Base-by-base conservation (phyloP, 495 filamentous ascomycete species). In the Penicillium cinerascens region DNA sequence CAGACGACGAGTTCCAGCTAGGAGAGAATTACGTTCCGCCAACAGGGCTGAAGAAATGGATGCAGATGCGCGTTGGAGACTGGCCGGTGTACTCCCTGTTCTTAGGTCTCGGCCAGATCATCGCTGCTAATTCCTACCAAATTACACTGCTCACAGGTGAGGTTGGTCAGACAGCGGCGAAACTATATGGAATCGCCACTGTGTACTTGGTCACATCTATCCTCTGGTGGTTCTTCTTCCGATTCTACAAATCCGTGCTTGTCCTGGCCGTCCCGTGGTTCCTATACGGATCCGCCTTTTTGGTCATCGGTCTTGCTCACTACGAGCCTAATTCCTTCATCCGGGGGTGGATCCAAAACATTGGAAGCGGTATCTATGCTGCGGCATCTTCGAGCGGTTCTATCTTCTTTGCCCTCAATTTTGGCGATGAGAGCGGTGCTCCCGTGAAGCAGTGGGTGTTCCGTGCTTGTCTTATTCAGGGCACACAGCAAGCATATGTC, bases 71-170 rank as follows among this genome's bases (percentile, higher is more conserved):
- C 16, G 68, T 75, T 25, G 72, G 68, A 16, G 82, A 87, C 56
- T 91, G 87, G 87, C 87, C 87, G 0, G 54, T 89, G 7, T 91
- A 91, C 67, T 81, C 85, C 5, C 76, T 91, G 50, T 70, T 89
- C 37, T 61, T 77, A 4, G 84, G 84, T 42, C 72, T 88, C 0
- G 83, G 83, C 4, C 86, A 89, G 56, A 82, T 89, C 54, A 81
- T 89, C 26, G 83, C 86, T 0, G 82, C 83, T 44, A 87, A 86
- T 67, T 86, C 82, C 1, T 89, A 88, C 61, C 86, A 89, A 56
- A 83, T 89, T 56, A 86, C 84, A 3, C 75, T 89, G 21, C 74
- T 89, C 11, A 82, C 81, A 0, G 86, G 86, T 16, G 78, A 85
- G 55, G 72, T 82, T 16, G 84, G 81, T 13, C 75, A 88, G 58